Percentiles rank a stretch among this genome's conserved stretches.
Conservation (phyloP, 345 rosid genomes). For the Salix purpurea region DNA sequence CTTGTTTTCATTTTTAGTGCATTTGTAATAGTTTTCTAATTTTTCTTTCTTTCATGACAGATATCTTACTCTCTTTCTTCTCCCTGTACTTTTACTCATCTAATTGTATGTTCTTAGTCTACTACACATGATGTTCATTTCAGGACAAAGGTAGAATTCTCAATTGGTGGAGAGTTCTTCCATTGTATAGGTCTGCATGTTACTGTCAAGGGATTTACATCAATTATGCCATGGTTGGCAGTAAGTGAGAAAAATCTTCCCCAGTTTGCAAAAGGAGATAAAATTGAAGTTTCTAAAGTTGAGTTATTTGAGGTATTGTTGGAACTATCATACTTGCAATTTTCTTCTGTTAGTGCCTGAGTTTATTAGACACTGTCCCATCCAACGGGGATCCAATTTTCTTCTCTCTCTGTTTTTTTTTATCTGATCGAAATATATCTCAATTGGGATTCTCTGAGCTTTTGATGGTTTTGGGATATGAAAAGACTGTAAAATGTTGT, state of each 20-base stretch:
- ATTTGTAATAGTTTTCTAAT: neutral
- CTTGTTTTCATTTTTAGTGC: neutral
- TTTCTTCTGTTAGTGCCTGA: neutral
- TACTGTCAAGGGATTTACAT: slow-evolving; percentile 67
- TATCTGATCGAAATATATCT: too few relatives aligned
- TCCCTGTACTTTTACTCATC: too few relatives aligned
- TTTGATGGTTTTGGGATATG: too few relatives aligned
- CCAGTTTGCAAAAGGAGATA: slow-evolving; percentile 57
- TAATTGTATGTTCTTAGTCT: neutral
- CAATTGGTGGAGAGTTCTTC: slow-evolving; percentile 74
- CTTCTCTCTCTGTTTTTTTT: too few relatives aligned
- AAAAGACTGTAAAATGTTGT: too few relatives aligned
- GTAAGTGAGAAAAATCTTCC: slow-evolving; percentile 77
- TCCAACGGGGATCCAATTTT: too few relatives aligned
- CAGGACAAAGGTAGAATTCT: slow-evolving; percentile 79
- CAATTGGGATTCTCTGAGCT: too few relatives aligned
- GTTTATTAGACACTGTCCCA: too few relatives aligned
- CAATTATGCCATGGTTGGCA: slow-evolving; percentile 90
- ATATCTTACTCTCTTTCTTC: neutral
- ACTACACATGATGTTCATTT: slow-evolving; percentile 11
- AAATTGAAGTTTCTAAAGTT: slow-evolving; percentile 66
- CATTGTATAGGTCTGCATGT: slow-evolving; percentile 69
- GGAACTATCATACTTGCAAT: neutral
- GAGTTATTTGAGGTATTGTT: slow-evolving; percentile 66
- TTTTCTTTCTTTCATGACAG: neutral